Conservation (phyloP, 441 rosid genomes). For the Corymbia citriodora region DNA sequence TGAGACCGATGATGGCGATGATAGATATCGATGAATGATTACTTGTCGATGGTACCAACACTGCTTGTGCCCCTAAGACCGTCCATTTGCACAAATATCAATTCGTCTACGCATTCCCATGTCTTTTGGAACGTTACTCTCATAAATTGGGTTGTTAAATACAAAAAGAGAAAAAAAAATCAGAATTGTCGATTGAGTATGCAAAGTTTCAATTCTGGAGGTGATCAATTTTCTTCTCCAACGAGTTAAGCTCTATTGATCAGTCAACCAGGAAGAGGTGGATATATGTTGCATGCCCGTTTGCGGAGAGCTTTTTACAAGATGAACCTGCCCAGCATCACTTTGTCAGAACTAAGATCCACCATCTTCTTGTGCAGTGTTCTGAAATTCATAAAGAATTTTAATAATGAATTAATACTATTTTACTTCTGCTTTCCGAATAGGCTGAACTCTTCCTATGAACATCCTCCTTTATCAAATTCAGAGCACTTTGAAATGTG, state of each 20-base stretch:
- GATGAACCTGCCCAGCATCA: not conserved
- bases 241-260: not conserved
- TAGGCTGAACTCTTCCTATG: not conserved
- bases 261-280: not conserved
- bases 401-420: not conserved
- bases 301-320: not conserved
- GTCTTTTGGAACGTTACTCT: not conserved
- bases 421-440: not conserved
- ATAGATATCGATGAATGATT: not conserved
- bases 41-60: not conserved
- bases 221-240: fast-evolving
- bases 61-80: not conserved
- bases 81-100: fast-evolving
- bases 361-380: not conserved
- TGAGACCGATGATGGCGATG: not conserved
- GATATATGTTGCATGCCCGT: not conserved
- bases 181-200: not conserved
- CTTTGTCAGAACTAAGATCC: not conserved
- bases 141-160: fast-evolving
- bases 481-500: not conserved
- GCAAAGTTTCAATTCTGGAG: not conserved
- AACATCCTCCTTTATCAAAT: not conserved
- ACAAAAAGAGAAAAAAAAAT: not conserved
- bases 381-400: not conserved
- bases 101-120: fast-evolving